Conservation (phyloP, 768 basidiomycete genomes). For the Tricholoma sp. region DNA sequence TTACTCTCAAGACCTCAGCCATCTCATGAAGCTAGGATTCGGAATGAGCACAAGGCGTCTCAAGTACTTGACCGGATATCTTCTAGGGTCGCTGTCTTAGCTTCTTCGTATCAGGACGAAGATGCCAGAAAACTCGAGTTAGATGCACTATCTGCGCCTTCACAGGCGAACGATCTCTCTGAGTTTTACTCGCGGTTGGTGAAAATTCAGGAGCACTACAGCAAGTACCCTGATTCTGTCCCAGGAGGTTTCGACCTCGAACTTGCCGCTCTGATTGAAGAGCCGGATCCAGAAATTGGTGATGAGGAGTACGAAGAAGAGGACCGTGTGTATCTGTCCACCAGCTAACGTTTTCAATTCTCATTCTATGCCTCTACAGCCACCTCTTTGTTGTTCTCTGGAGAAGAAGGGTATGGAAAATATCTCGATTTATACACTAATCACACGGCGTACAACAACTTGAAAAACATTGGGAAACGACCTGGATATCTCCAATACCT, state of each 20-base stretch:
- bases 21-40: slow-evolving; percentile 59
- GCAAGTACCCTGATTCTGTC: slow-evolving; percentile 88
- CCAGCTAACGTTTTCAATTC: slow-evolving; percentile 4
- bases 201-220: slow-evolving; percentile 95
- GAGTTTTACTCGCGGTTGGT: slow-evolving; percentile 96
- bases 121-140: slow-evolving; percentile 67
- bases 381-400: slow-evolving; percentile 84
- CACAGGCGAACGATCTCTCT: slow-evolving; percentile 68
- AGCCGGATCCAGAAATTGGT: slow-evolving; percentile 68
- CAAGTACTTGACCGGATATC: slow-evolving; percentile 86
- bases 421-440: slow-evolving; percentile 91
- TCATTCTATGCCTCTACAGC: slow-evolving; percentile 35
- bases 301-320: slow-evolving; percentile 79
- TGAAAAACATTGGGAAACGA: slow-evolving; percentile 80
- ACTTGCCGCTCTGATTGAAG: slow-evolving; percentile 76
- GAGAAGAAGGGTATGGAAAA: slow-evolving; percentile 92
- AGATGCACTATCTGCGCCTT: slow-evolving; percentile 52
- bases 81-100: slow-evolving; percentile 59
- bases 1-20: slow-evolving; percentile 66
- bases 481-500: slow-evolving; percentile 92
- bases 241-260: slow-evolving; percentile 81
- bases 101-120: slow-evolving; percentile 74
- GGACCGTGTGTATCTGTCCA: slow-evolving; percentile 60
- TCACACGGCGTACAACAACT: slow-evolving; percentile 85
- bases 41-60: slow-evolving; percentile 84